These are phyloP conservation scores for Haberlea rhodopensis DNA, from an alignment of 257 asterid species.

Conservation along the genomic window DNA sequence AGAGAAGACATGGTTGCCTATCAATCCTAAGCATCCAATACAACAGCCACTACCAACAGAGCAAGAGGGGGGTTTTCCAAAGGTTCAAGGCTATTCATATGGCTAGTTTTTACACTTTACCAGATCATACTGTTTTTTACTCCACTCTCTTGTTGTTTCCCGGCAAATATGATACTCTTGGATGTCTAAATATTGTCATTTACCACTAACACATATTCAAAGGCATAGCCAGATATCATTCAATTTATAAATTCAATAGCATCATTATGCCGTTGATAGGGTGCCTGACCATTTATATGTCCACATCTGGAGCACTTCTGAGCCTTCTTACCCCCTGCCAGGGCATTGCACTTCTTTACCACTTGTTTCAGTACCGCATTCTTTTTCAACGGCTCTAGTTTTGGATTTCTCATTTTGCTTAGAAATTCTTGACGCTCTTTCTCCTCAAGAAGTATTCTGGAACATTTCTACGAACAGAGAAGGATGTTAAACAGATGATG, in stretches of 20 bases:
- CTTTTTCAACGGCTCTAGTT: slow-evolving; percentile 61
- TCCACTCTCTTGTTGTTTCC: too few species aligned
- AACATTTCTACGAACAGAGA: slow-evolving; percentile 53
- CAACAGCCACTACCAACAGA: background rate
- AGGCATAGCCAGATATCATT: background rate
- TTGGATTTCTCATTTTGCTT: slow-evolving; percentile 72
- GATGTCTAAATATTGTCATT: too few species aligned
- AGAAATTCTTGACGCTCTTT: slow-evolving; percentile 43
- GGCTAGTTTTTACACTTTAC: too few species aligned
- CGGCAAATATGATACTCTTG: too few species aligned
- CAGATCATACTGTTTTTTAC: too few species aligned
- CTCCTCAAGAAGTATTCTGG: slow-evolving; percentile 68
- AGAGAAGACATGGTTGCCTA: background rate
- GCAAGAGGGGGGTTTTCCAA: background rate
- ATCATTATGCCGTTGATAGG: slow-evolving; percentile 5
- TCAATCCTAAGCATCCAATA: background rate
- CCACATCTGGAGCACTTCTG: slow-evolving; percentile 68
- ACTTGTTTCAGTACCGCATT: slow-evolving; percentile 42
- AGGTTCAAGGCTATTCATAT: background rate
- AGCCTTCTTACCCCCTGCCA: slow-evolving; percentile 47
- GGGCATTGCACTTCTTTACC: slow-evolving; percentile 60
- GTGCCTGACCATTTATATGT: slow-evolving; percentile 63
- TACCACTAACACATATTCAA: background rate
- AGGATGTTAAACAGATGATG: slow-evolving; percentile 13
- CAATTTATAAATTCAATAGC: background rate